Evolutionary conservation across 2,329 filamentous ascomycete species (phyloP).

Genomic region (Stagonosporopsis tanaceti): DNA sequence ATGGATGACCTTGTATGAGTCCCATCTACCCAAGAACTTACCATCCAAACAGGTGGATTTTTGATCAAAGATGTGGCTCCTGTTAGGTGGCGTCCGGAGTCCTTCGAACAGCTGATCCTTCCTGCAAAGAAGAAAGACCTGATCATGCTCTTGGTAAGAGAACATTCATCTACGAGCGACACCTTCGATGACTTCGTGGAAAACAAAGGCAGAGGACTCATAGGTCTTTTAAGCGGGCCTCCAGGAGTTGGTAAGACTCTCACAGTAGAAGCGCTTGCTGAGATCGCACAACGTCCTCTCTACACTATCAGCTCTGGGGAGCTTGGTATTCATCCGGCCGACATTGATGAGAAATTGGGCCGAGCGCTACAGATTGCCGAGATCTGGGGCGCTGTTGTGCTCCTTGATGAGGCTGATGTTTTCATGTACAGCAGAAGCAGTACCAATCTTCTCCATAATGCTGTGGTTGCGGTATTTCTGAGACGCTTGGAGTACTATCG

Average conservation of each 20-base stretch:
- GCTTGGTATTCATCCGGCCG: not conserved
- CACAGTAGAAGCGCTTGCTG: not conserved
- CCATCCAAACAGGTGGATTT: no score
- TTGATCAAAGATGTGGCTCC: no score
- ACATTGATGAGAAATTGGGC: not conserved
- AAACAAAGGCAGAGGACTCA: not conserved
- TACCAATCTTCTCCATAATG: not conserved
- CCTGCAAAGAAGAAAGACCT: no score
- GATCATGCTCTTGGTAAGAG: no score
- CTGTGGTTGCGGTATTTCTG: not conserved
- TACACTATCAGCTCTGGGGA: not conserved
- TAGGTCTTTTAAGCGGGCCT: not conserved
- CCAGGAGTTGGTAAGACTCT: not conserved
- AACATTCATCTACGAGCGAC: no score
- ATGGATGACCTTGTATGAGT: no score
- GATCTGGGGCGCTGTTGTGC: not conserved
- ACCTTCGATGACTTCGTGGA: not conserved
- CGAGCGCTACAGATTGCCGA: not conserved
- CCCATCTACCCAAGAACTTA: no score
- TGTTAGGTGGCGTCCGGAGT: no score
- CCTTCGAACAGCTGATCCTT: no score
- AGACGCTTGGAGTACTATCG: no score
- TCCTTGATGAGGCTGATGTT: not conserved
- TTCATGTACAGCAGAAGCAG: not conserved
- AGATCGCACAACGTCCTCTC: not conserved